Base-by-base conservation (phyloP, 257 asterid genomes). In the Solanum chiquidenum region DNA sequence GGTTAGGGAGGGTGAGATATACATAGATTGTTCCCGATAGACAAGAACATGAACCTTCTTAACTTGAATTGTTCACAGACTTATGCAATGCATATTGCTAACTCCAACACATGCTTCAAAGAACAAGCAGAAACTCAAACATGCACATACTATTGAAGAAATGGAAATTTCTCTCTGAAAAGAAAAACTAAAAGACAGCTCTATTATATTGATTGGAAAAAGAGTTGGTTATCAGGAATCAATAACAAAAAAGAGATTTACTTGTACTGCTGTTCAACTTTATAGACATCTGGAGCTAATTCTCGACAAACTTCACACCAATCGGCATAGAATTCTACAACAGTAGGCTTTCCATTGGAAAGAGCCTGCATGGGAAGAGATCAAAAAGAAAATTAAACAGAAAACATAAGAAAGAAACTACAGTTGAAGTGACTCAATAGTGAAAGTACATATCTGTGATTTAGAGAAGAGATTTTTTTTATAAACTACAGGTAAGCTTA, bases 221-320 rank as follows among this genome's bases (percentile, higher is more conserved):
- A 25, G 49, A 2, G 35, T 77, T 2, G 3, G 84, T 40, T 7
- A 42, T 79, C n/a, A 29, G 66, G 25, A 21, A 9, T 44, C 66
- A 44, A 14, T 27, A 25, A 27, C 66, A 79, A 79, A 25, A 42
- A 38, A 83, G 88, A 79, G 12, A 71, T 82, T 93, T 93, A 97
- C 99, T 92, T 97, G 93, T 91, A 96, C 86, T 93, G 93, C 76
- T 92, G 98, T 91, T 97, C 94, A 83, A 96, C 96, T 89, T 93
- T 95, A 93, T 95, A 97, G 44, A 97, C 95, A 75, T 97, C 99
- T 7, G 98, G 96, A 83, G 96, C 99, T 90, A 96, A 90, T 89
- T 97, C 99, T 29, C 93, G 89, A 84, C 99, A 97, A 49, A 97
- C 99, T 93, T 97, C 99, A 86, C 99, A 97, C 99, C 99, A 96